Evolutionary conservation across 129 eudicot genomes (phyloP).

Genomic region (Artemisia argyi): DNA sequence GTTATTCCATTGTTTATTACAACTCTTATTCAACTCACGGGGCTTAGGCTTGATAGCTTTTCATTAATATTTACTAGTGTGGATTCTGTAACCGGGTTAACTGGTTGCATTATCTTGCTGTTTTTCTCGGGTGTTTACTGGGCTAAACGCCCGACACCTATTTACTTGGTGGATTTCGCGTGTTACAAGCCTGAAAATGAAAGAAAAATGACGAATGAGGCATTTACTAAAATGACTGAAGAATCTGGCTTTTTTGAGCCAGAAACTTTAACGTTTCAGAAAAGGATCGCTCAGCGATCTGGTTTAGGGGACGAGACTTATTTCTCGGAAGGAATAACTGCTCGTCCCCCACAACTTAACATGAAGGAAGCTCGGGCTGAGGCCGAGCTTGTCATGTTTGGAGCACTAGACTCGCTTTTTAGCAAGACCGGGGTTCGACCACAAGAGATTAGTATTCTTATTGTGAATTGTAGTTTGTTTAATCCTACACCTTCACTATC

Average conservation of each 20-base stretch:
- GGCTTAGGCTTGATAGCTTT: slow-evolving; percentile 40
- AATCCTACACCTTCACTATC: slow-evolving; percentile 93
- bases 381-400: slow-evolving; percentile 84
- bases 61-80: slow-evolving; percentile 37
- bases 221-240: slow-evolving; percentile 69
- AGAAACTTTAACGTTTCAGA: slow-evolving; percentile 65
- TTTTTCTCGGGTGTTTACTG: slow-evolving; percentile 59
- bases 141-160: slow-evolving; percentile 56
- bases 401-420: slow-evolving; percentile 70
- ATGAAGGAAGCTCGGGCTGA: slow-evolving; percentile 73
- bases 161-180: slow-evolving; percentile 66
- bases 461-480: slow-evolving; percentile 86
- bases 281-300: slow-evolving; percentile 52
- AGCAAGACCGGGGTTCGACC: slow-evolving; percentile 59
- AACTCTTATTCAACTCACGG: slow-evolving; percentile 51
- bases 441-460: slow-evolving; percentile 60
- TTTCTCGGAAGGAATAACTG: slow-evolving; percentile 61
- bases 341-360: slow-evolving; percentile 63
- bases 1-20: slow-evolving; percentile 50
- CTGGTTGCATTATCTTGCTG: slow-evolving; percentile 35
- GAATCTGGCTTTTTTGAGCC: slow-evolving; percentile 50
- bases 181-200: slow-evolving; percentile 78
- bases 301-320: slow-evolving; percentile 90
- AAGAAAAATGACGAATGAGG: slow-evolving; percentile 46
- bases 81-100: slow-evolving; percentile 53